Conservation (phyloP, 208 protist genomes). For the Leishmania aethiopica region DNA sequence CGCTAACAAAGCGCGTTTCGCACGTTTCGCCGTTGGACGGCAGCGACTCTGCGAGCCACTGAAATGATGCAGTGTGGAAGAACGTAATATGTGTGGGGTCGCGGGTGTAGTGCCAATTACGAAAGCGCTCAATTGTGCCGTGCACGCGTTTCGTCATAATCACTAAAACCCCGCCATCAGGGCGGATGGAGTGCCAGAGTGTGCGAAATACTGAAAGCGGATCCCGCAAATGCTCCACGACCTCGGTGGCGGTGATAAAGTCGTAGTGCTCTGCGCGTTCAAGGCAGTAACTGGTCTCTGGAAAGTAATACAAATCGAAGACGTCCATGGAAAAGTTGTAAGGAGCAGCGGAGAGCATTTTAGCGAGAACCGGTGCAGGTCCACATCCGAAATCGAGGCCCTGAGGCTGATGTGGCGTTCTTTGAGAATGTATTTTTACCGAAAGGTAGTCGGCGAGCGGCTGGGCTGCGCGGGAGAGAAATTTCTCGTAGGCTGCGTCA, state of each 20-base stretch:
- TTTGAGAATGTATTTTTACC: background rate
- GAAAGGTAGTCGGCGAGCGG: conserved; percentile 34
- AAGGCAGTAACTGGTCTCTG: conserved; percentile 12
- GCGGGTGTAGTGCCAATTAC: conserved; percentile 64
- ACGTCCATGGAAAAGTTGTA: conserved; percentile 31
- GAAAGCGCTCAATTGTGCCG: conserved; percentile 42
- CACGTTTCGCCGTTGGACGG: conserved; percentile 4
- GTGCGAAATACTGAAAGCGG: conserved; percentile 22
- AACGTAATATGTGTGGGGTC: conserved; percentile 64
- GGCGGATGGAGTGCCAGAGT: conserved; percentile 33
- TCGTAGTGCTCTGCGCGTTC: conserved; percentile 27
- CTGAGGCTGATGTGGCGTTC: background rate
- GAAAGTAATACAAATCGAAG: conserved; percentile 58
- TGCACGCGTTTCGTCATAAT: conserved; percentile 61
- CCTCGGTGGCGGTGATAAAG: conserved; percentile 59
- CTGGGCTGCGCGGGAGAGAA: conserved; percentile 36
- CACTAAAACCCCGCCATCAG: conserved; percentile 35
- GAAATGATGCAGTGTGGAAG: conserved; percentile 38
- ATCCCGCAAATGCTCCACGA: conserved; percentile 53
- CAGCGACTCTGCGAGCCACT: conserved; percentile 31
- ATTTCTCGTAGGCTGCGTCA: conserved; percentile 43
- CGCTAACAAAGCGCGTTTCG: conserved; percentile 10
- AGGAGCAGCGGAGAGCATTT: conserved; percentile 20
- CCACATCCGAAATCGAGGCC: conserved; percentile 70
- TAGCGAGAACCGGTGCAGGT: conserved; percentile 35